Percentiles rank a stretch among this genome's conserved stretches.
Conservation (phyloP, 805 yeast species). For the Metschnikowia peoriensis region DNA sequence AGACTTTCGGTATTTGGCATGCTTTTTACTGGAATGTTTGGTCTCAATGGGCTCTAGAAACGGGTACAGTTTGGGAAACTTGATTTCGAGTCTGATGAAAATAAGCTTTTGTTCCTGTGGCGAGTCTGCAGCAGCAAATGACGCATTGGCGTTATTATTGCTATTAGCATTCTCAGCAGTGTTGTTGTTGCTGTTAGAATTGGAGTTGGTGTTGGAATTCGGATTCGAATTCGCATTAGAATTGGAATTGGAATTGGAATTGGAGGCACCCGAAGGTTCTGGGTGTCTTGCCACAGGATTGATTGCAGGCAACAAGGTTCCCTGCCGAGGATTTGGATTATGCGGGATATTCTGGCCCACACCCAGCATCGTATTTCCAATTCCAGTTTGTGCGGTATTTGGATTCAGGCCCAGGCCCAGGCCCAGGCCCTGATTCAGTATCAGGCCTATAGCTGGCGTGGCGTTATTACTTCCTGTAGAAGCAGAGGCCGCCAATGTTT, state of each 20-base stretch:
- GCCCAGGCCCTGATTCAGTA: conserved; percentile 35
- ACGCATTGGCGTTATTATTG: not conserved
- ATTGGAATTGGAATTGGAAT: not conserved
- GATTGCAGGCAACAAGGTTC: not conserved
- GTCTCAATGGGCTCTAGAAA: conserved; percentile 43
- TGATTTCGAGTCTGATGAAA: conserved; percentile 67
- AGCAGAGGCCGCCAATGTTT: not conserved
- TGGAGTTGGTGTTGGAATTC: too few species aligned
- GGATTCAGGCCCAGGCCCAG: not conserved
- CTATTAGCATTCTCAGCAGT: too few species aligned
- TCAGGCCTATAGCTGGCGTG: conserved; percentile 33
- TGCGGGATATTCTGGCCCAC: not conserved
- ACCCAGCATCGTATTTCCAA: not conserved
- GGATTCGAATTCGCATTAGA: not conserved
- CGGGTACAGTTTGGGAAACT: conserved; percentile 76
- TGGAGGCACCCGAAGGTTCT: not conserved
- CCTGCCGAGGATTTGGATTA: not conserved
- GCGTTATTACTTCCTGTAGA: not conserved
- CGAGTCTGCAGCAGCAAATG: conserved; percentile 31
- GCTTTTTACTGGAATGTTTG: not conserved
- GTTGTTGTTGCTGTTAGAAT: not conserved
- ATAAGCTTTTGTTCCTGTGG: conserved; percentile 45
- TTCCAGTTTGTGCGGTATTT: not conserved
- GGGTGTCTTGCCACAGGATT: not conserved
- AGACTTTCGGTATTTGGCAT: conserved; percentile 15